These are phyloP conservation scores for Tolypocladium sp. DNA, from an alignment of 2,329 filamentous ascomycete genomes.

Conservation along the genomic window DNA sequence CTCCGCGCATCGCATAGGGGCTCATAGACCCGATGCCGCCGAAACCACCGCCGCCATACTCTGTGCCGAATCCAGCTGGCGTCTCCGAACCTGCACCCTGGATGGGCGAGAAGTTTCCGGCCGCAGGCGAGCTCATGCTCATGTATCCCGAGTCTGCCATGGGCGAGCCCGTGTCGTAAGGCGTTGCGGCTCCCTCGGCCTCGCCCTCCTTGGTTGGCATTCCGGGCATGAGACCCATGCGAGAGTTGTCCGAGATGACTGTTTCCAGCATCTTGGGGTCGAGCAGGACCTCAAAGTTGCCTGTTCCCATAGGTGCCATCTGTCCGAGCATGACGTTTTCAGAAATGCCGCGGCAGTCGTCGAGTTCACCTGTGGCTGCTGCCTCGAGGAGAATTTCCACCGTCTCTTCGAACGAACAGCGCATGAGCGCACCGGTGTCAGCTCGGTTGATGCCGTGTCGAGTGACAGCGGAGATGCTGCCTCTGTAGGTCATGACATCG, in stretches of 20 bases:
- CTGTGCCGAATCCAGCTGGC: conserved; percentile 55
- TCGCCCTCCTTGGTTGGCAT: conserved; percentile 68
- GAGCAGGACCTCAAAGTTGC: conserved; percentile 87
- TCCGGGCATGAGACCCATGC: conserved; percentile 72
- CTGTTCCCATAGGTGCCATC: conserved; percentile 92
- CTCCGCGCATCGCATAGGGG: conserved; percentile 52
- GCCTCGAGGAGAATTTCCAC: conserved; percentile 97
- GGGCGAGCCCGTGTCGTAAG: conserved; percentile 82
- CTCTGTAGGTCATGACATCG: conserved; percentile 96
- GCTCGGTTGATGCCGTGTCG: conserved; percentile 97
- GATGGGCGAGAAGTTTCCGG: conserved; percentile 68
- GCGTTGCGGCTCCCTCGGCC: conserved; percentile 79
- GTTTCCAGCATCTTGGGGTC: conserved; percentile 95
- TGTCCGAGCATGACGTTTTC: conserved; percentile 99
- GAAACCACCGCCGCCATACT: conserved; percentile 45
- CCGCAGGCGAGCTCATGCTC: conserved; percentile 53
- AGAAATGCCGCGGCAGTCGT: conserved; percentile 95
- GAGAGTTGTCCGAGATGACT: conserved; percentile 84
- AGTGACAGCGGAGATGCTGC: conserved; percentile 89
- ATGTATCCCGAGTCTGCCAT: conserved; percentile 63
- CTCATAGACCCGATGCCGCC: conserved; percentile 45
- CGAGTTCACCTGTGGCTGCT: conserved; percentile 86
- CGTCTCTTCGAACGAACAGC: conserved; percentile 98
- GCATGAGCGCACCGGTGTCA: conserved; percentile 96
- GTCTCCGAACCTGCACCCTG: conserved; percentile 64